Evolutionary conservation across 257 asterid species (phyloP).

Genomic region (Lavandula angustifolia): DNA sequence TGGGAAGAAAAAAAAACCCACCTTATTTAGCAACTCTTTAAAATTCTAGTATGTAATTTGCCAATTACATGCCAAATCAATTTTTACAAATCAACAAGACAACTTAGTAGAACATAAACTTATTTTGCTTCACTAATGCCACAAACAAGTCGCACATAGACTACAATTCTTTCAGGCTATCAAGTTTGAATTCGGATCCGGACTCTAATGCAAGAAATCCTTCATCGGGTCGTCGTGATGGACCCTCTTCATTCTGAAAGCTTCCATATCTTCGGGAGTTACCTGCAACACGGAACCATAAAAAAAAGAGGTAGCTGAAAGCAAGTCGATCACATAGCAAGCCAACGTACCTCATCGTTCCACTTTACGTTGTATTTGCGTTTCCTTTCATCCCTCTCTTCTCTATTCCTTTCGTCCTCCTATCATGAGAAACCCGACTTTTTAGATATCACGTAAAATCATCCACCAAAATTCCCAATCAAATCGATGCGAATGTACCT

Average conservation of each 20-base stretch:
- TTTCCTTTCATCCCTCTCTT: slow-evolving; percentile 84
- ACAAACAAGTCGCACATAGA: too few species aligned
- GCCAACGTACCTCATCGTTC: slow-evolving; percentile 72
- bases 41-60: too few species aligned
- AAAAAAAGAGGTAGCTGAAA: not conserved
- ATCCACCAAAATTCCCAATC: slow-evolving; percentile 1
- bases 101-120: too few species aligned
- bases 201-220: slow-evolving; percentile 54
- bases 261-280: slow-evolving; percentile 80
- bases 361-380: slow-evolving; percentile 88
- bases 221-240: slow-evolving; percentile 89
- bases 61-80: too few species aligned
- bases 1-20: too few species aligned
- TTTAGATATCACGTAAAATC: not conserved
- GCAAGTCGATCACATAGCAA: not conserved
- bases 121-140: too few species aligned
- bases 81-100: too few species aligned
- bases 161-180: too few species aligned
- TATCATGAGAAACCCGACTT: slow-evolving; percentile 39
- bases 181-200: not conserved
- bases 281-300: slow-evolving; percentile 45
- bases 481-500: slow-evolving; percentile 46
- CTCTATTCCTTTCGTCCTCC: slow-evolving; percentile 86
- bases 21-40: too few species aligned
- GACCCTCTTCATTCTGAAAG: slow-evolving; percentile 76